These are phyloP conservation scores for Mallotus japonicus DNA, from an alignment of 441 rosid species.

Conservation along the genomic window DNA sequence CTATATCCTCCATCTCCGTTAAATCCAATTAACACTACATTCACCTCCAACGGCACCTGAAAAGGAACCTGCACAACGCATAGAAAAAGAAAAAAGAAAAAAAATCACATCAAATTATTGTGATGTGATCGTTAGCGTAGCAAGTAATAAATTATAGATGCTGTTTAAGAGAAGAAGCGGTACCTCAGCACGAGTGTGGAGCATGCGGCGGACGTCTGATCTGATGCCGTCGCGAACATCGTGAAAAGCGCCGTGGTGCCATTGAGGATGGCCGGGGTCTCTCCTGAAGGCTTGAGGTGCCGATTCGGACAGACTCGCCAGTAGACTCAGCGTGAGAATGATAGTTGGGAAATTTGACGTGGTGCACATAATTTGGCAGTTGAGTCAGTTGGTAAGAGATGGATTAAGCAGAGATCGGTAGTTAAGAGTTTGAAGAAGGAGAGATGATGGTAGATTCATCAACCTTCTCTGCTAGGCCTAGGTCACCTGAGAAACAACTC, in stretches of 20 bases:
- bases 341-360: constrained; percentile 10
- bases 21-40: constrained; percentile 80
- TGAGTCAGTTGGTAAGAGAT: neutral
- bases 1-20: constrained; percentile 92
- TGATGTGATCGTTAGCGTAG: no score
- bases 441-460: neutral
- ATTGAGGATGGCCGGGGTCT: constrained; percentile 88
- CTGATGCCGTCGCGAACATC: constrained; percentile 82
- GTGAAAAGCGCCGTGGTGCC: constrained; percentile 98
- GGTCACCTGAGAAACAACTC: neutral
- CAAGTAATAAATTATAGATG: neutral
- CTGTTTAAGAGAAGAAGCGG: neutral
- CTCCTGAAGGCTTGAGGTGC: constrained; percentile 75
- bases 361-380: constrained; percentile 17
- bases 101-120: neutral
- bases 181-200: constrained; percentile 97
- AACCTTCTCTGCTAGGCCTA: neutral
- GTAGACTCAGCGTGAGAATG: constrained; percentile 37
- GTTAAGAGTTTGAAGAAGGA: no score
- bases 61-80: constrained; percentile 71
- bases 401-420: neutral
- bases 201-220: constrained; percentile 89
- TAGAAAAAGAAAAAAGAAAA: neutral
- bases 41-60: constrained; percentile 94
- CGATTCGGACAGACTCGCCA: constrained; percentile 46